Percentiles rank a stretch among this genome's conserved stretches.
phyloP scores from a whole-genome alignment of 805 yeast genomes.

The Wickerhamiella dianesei region DNA sequence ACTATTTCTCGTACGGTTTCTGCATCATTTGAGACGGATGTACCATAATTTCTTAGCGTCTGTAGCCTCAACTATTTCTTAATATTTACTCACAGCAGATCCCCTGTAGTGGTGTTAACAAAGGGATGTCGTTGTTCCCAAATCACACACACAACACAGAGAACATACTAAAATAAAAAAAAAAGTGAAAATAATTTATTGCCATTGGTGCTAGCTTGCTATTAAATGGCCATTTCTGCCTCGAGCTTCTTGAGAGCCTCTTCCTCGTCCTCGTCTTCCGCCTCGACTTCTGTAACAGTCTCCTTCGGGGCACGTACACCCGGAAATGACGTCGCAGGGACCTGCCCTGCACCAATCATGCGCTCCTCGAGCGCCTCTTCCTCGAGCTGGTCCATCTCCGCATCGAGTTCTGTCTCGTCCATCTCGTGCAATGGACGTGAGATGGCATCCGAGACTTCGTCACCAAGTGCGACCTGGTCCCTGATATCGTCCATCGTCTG shows the following conservation, averaged over 20 bases:
- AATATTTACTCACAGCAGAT: too few relatives aligned
- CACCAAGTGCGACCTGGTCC: constrained; percentile 90
- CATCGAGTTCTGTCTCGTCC: constrained; percentile 84
- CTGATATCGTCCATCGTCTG: constrained; percentile 96
- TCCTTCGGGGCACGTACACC: constrained; percentile 21
- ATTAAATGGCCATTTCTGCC: constrained; percentile 32
- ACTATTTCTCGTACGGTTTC: background rate
- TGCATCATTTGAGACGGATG: background rate
- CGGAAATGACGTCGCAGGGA: constrained; percentile 26
- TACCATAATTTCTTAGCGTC: too few relatives aligned
- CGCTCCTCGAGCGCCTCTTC: constrained; percentile 61
- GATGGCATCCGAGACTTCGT: constrained; percentile 91
- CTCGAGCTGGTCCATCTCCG: constrained; percentile 78
- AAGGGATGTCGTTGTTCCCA: too few relatives aligned
- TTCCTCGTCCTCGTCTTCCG: constrained; percentile 3
- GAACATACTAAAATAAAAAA: too few relatives aligned
- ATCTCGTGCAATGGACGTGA: constrained; percentile 82
- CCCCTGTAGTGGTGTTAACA: too few relatives aligned
- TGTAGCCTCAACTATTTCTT: too few relatives aligned
- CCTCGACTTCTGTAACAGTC: constrained; percentile 23
- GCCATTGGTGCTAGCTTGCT: too few relatives aligned
- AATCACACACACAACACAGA: too few relatives aligned
- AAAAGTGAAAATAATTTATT: too few relatives aligned
- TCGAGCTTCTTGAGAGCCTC: constrained; percentile 28
- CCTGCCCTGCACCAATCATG: constrained; percentile 35